Base-by-base conservation (phyloP, 169 alveolate species). In the Cryptosporidium tyzzeri region DNA sequence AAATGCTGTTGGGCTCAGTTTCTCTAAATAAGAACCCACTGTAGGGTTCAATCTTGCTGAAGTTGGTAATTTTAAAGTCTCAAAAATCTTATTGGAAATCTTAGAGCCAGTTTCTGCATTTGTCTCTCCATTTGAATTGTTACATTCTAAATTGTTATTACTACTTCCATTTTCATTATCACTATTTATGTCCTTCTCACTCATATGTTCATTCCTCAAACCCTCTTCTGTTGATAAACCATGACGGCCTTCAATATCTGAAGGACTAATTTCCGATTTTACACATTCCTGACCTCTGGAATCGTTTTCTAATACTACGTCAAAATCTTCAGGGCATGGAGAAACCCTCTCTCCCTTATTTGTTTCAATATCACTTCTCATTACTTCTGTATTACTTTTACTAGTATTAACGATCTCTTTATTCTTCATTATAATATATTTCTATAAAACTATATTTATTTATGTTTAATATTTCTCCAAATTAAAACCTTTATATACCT, bases 1-100 rank as follows among this genome's bases (percentile, higher is more conserved):
- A 33, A 80, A 50, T 29, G 89, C 89, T 37, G 89, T 80, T 10
- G 89, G 89, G 23, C 89, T 80, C 55, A 80, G 33, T 21, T 80
- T 80, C 44, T 80, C 89, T 33, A 80, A 65, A 33, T 80, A 80
- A 2, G 80, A 59, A 23, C 89, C 89, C n/a, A 80, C 75, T 14
- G 59, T n/a, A 8, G 89, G 89, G 44, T 80, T 80, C 70, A 80
- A 31, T 14, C 89, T 80, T 26, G 89, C 69, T 6, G 89, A 80
- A 10, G 69, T 59, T 29, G 89, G 89, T 12, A 80, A 65, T 53
- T 21, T 65, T 5, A 80, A 80, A 45, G 61, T 41, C 51, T 80
- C 89, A 12, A 80, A 26, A 9, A 80, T 14, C 39, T 58, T 73
- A 29, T 73, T 51, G 10, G 86, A 70, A 18, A 59, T 12, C 23